These are phyloP conservation scores for Adansonia grandidieri DNA, from an alignment of 441 rosid genomes.

Conservation along the genomic window DNA sequence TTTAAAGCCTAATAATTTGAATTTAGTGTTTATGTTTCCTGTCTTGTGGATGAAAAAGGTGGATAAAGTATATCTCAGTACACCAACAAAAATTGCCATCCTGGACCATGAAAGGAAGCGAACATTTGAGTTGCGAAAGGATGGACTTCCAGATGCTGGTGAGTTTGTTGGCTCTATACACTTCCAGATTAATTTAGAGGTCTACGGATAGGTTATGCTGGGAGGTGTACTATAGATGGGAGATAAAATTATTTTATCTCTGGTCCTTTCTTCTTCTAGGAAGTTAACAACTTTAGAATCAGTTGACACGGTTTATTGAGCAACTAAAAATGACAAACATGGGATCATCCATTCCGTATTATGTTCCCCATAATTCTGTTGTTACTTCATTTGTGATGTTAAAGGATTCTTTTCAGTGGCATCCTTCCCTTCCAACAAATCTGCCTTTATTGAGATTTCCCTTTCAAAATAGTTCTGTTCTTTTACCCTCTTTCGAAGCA, in stretches of 20 bases:
- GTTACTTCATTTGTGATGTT: not conserved
- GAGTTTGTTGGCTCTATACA: constrained; percentile 22
- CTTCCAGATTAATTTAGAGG: not conserved
- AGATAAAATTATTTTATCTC: not conserved
- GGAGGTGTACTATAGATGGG: not conserved
- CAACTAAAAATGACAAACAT: not conserved
- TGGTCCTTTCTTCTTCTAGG: not conserved
- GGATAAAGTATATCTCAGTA: constrained; percentile 48
- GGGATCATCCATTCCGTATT: not conserved
- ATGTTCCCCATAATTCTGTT: not conserved
- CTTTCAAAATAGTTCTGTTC: not conserved
- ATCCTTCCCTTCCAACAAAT: not conserved
- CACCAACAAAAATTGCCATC: constrained; percentile 55
- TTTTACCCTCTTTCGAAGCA: not conserved
- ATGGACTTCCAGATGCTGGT: constrained; percentile 64
- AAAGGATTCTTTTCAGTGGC: not conserved
- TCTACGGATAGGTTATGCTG: not conserved
- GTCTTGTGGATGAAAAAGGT: constrained; percentile 31
- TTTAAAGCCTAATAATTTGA: not conserved
- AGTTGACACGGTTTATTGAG: not conserved
- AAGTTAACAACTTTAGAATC: not conserved
- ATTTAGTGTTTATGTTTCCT: not conserved
- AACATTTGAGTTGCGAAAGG: constrained; percentile 49
- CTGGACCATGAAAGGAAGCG: constrained; percentile 57
- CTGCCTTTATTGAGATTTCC: not conserved